These are phyloP conservation scores for Cystobasidium ongulense DNA, from an alignment of 768 basidiomycete genomes.

Conservation along the genomic window DNA sequence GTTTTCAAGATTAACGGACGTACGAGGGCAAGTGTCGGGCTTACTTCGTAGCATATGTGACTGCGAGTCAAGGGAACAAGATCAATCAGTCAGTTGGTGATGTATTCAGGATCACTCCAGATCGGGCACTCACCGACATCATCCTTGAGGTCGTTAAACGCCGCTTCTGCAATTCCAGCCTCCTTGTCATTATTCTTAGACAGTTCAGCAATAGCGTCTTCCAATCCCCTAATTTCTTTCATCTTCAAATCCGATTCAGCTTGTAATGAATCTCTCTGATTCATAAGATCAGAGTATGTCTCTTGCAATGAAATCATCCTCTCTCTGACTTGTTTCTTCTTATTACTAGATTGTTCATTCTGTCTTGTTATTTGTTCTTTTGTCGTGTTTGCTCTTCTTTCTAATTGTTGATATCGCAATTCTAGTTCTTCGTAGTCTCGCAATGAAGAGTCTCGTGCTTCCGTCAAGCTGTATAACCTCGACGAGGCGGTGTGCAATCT, in stretches of 20 bases:
- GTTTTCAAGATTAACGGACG: background rate
- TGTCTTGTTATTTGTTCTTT: slow-evolving; percentile 24
- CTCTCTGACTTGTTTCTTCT: slow-evolving; percentile 26
- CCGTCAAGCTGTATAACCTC: slow-evolving; percentile 11
- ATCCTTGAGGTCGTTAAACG: slow-evolving; percentile 17
- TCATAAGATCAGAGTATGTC: slow-evolving; percentile 24
- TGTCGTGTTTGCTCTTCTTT: slow-evolving; percentile 3
- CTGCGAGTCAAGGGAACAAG: background rate
- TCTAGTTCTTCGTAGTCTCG: slow-evolving; percentile 27
- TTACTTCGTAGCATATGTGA: slow-evolving; percentile 31
- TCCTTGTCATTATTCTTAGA: slow-evolving; percentile 19
- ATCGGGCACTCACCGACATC: slow-evolving; percentile 29
- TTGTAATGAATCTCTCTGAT: slow-evolving; percentile 18
- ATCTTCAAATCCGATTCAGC: slow-evolving; percentile 24
- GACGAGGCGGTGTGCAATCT: background rate
- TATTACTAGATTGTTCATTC: background rate
- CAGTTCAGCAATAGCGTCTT: slow-evolving; percentile 24
- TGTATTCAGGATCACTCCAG: background rate
- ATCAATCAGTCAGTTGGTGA: background rate
- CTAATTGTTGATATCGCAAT: slow-evolving; percentile 25
- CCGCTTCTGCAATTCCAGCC: slow-evolving; percentile 19
- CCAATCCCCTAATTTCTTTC: slow-evolving; percentile 22
- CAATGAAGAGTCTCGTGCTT: slow-evolving; percentile 18
- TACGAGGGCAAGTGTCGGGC: background rate
- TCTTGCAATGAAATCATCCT: slow-evolving; percentile 29